phyloP scores from a whole-genome alignment of 352 stramenopile species.

The Phytophthora palmivora region DNA sequence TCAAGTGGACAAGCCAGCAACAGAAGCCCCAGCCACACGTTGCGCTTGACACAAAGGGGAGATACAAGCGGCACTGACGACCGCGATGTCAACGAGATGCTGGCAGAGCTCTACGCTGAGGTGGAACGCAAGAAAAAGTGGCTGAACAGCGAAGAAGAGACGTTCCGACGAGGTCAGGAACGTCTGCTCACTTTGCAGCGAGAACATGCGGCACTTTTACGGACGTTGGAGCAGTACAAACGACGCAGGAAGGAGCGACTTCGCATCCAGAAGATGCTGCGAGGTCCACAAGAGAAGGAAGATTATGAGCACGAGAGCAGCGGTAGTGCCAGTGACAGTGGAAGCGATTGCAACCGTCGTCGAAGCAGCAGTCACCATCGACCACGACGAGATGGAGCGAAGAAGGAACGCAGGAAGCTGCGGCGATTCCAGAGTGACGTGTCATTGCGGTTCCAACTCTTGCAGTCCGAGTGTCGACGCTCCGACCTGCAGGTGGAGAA shows the following conservation, averaged over 20 bases:
- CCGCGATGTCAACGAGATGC: conserved; percentile 34
- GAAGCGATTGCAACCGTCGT: conserved; percentile 12
- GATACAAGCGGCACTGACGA: conserved; percentile 18
- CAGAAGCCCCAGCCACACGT: conserved; percentile 12
- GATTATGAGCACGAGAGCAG: conserved; percentile 17
- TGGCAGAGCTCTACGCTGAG: conserved; percentile 37
- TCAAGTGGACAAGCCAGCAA: conserved; percentile 13
- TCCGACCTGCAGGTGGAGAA: conserved; percentile 65
- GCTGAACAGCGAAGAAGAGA: conserved; percentile 44
- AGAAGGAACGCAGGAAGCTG: conserved; percentile 56
- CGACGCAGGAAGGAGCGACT: conserved; percentile 41
- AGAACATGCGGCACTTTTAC: conserved; percentile 51
- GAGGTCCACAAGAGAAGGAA: conserved; percentile 14
- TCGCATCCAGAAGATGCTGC: conserved; percentile 44
- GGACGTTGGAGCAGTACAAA: conserved; percentile 47
- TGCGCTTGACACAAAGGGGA: conserved; percentile 11
- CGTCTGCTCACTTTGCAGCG: conserved; percentile 38
- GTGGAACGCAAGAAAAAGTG: conserved; percentile 45
- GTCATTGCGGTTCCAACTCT: conserved; percentile 61
- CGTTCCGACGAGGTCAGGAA: conserved; percentile 36
- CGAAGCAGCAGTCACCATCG: conserved; percentile 16
- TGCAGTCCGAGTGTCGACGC: conserved; percentile 65
- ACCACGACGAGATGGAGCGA: conserved; percentile 18
- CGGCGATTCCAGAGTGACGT: conserved; percentile 55
- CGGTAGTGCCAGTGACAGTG: conserved; percentile 15